Evolutionary conservation across 2,329 filamentous ascomycete genomes (phyloP), one percentile per base, ranked within the genome.

Genomic region (Cytospora paraplurivora): DNA sequence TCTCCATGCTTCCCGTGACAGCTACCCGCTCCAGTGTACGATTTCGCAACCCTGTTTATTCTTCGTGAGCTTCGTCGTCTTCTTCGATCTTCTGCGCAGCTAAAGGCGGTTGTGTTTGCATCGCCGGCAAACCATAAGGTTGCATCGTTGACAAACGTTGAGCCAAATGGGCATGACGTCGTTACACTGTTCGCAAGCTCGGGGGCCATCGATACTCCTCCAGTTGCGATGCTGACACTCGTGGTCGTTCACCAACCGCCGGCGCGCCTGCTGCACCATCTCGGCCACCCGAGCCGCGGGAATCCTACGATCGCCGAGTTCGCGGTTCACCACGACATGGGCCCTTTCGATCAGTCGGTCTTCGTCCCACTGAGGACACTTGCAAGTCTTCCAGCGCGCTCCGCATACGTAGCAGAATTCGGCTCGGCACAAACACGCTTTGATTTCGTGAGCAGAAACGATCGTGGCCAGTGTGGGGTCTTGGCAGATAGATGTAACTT

Each of bases 401-500:
- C 80, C 80, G 51, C 81, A 85, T 0, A 70, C 11, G 41, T 83
- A 83, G 67, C 82, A 84, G 67, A 84, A 85, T 21, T 83, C 35
- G 0, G 72, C 68, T 0, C 74, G 68, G 56, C 83, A 85, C 1
- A 54, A 70, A 56, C 82, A 85, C 0, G 77, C 83, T 76, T 12
- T 27, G 10, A 12, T 7, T 15, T 8, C 19, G 58, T 12, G 54
- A 47, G 33, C 35, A 49, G 13, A 12, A 12, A 7, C 15, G 10
- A 27, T 12, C 51, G 38, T 33, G 7, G 17, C 35, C 19, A 37
- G 21, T 33, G 35, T 21, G 13, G 10, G 17, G 27, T 11, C 15
- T 34, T 51, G 47, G 33, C 32, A n/a, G 12, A 15, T 27, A 13
- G 27, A 27, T 27, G 27, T 27, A 4, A 4, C 27, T 27, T 27